Evolutionary conservation across 2,329 filamentous ascomycete species (phyloP), one percentile per base, ranked within the genome.

Genomic region (Aspergillus sp.): DNA sequence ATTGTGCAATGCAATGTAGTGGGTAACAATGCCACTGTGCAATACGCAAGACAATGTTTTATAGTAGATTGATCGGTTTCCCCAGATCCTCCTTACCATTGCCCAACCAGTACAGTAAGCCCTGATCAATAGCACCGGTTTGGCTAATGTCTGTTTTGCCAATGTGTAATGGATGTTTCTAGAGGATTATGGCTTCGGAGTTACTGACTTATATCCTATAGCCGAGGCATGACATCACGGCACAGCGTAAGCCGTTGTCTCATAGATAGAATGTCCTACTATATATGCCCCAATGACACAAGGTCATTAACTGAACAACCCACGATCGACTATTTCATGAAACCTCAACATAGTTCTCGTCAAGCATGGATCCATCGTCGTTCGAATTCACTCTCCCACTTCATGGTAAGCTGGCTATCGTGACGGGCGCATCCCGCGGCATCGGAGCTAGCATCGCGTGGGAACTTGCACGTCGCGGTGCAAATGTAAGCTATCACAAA

Each of bases 381-480:
- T 10, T 9, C n/a, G 15, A 21, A 19, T 50, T 50, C 4, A 6
- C 47, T 9, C 47, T 50, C 0, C 47, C 47, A n/a, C 47, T 50
- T 4, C 47, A 32, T 6, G 54, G 54, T 3, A 60, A 60, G 28
- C 39, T 57, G 32, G 58, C 58, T 13, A 57, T 60, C 2, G 49
- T 60, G 2, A 57, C 58, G 9, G 54, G 58, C 30, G 54, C 38
- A 41, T 57, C 58, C 6, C 49, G 58, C 17, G 58, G 58, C 30
- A 60, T 60, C 25, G 54, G 54, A 2, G 54, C 54, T 2, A 49
- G 39, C 1, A 19, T 57, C 3, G 58, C 54, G 12, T 32, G 32
- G 17, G 54, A 60, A 13, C 21, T 60, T 7, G 54, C 58, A 5
- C 39, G 41, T 17, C 38, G 55, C n/a, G 58, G 58, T 10, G 54